Evolutionary conservation across 108 stramenopile species (phyloP).

Genomic region (Fistulifera pelliculosa): DNA sequence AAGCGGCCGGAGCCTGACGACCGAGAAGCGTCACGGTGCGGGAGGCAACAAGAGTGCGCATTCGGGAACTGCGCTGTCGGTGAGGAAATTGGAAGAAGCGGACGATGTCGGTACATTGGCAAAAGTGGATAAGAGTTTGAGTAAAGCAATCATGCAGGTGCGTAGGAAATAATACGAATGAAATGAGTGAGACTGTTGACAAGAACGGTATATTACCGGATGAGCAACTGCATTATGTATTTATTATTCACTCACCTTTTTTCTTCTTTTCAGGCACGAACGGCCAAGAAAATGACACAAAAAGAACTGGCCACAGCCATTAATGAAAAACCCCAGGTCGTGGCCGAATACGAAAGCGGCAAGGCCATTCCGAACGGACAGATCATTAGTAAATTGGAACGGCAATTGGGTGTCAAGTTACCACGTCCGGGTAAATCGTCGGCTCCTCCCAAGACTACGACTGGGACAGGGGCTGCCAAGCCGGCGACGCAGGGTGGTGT

Average conservation of each 20-base stretch:
- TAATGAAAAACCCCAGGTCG: constrained; percentile 95
- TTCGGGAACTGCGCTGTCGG: constrained; percentile 53
- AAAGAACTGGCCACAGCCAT: constrained; percentile 93
- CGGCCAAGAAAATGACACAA: constrained; percentile 96
- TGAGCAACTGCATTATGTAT: too few relatives aligned
- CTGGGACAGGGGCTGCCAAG: constrained; percentile 21
- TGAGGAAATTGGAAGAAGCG: constrained; percentile 87
- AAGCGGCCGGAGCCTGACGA: constrained; percentile 51
- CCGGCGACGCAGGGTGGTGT: constrained; percentile 27
- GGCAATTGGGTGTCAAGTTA: constrained; percentile 79
- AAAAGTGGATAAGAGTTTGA: constrained; percentile 81
- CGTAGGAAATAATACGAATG: too few relatives aligned
- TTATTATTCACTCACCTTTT: too few relatives aligned
- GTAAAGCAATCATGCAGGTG: constrained; percentile 76
- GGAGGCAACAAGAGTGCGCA: constrained; percentile 89
- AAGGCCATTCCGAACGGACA: constrained; percentile 95
- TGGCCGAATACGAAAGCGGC: constrained; percentile 94
- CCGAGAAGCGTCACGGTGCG: constrained; percentile 56
- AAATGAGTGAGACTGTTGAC: too few relatives aligned
- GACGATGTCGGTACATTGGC: constrained; percentile 82
- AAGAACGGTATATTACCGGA: too few relatives aligned
- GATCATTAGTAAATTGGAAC: constrained; percentile 90
- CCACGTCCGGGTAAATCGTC: constrained; percentile 84
- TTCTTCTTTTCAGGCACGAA: constrained; percentile 66
- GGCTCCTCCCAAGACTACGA: constrained; percentile 29